Evolutionary conservation across 2,329 filamentous ascomycete genomes (phyloP).

Genomic region (Pseudogymnoascus sp.): DNA sequence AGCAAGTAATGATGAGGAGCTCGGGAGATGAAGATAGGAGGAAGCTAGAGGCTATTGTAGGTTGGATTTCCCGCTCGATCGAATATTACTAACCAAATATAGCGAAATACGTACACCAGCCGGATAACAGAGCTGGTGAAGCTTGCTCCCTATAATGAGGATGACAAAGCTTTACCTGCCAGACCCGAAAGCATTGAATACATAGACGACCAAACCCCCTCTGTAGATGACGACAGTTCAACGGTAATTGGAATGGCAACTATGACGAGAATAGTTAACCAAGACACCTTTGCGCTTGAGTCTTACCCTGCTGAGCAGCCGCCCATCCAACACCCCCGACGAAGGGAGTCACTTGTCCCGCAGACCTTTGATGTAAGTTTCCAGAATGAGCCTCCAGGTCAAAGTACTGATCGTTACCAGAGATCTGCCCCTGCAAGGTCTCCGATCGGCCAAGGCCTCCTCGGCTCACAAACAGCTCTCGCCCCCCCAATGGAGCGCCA

Average conservation of each 20-base stretch:
- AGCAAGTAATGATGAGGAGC: conserved; percentile 79
- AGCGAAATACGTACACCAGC: conserved; percentile 84
- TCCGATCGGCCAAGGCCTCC: conserved; percentile 16
- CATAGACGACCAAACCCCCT: conserved; percentile 28
- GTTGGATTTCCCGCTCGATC: conserved; percentile 29
- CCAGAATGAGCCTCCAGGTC: conserved; percentile 15
- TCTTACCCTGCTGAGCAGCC: conserved; percentile 19
- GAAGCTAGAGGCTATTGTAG: conserved; percentile 88
- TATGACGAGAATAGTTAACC: conserved; percentile 42
- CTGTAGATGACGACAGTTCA: conserved; percentile 35
- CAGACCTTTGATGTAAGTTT: conserved; percentile 20
- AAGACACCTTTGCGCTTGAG: conserved; percentile 20
- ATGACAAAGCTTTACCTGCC: conserved; percentile 69
- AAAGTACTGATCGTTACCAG: conserved; percentile 22
- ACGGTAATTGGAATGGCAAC: conserved; percentile 44
- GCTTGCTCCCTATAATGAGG: conserved; percentile 43
- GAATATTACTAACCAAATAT: conserved; percentile 17
- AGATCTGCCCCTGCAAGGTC: conserved; percentile 15
- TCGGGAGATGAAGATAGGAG: conserved; percentile 77
- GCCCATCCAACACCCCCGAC: conserved; percentile 23
- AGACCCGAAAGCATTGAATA: conserved; percentile 56
- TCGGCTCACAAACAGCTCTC: conserved; percentile 25
- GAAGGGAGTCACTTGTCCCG: conserved; percentile 29
- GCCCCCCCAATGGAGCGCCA: conserved; percentile 45
- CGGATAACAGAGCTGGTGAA: conserved; percentile 80